Base-by-base conservation (phyloP, 2,329 filamentous ascomycete species). In the Trichoderma brevicompactum region DNA sequence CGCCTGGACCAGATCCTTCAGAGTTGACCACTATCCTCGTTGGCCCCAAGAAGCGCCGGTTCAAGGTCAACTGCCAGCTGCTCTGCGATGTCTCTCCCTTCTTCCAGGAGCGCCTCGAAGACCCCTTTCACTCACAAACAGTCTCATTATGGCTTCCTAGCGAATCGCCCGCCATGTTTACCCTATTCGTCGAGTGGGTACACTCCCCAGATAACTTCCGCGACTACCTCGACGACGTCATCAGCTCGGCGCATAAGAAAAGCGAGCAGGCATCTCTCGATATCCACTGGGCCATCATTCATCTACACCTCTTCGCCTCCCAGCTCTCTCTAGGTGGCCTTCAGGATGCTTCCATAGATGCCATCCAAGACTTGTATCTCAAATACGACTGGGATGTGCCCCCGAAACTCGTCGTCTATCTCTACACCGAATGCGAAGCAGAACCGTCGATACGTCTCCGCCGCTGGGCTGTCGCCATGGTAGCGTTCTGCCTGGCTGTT, bases 381-480 rank as follows among this genome's bases (percentile, higher is more conserved):
- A 79, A 81, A 13, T 80, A 81, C 71, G 82, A 87, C 77, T 87
- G 84, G 84, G 83, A 86, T 69, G 82, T 87, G 64, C 81, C 81
- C 3, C 80, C 83, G 1, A 75, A 76, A 32, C 80, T 87, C 54
- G 75, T 87, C 64, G 73, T 75, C 62, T 84, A 82, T 67, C 77
- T 87, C 10, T 87, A 87, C 74, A 79, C 75, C n/a, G 79, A 83
- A 68, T 84, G 83, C 72, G 81, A 85, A 56, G 73, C 80, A 12
- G 72, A 79, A 34, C 77, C 81, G 41, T 79, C 83, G 60, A 79
- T 83, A 46, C 81, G 85, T 9, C 77, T 87, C 44, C 82, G 85
- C 54, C 82, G 84, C 68, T 87, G 85, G 85, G 81, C 83, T 62
- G 83, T 87, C 6, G 84, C 85, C 65, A 87, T 87, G 83, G 79